phyloP scores from a whole-genome alignment of 1,139 yeast species.

The Candida tetrigidarum region DNA sequence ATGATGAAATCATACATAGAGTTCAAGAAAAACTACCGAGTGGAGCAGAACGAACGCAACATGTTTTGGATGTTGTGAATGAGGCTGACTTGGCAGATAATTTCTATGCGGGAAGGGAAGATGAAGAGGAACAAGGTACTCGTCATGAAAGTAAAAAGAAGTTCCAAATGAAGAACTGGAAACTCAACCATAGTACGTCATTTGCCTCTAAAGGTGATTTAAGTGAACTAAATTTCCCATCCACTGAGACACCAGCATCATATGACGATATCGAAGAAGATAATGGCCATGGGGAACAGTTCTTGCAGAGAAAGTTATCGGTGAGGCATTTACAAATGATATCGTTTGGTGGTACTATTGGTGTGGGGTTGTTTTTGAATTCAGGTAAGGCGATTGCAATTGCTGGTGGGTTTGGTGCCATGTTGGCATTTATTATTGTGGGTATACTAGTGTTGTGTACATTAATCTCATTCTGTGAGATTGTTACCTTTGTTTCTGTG shows the following conservation, averaged over 20 bases:
- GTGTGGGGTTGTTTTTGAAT: constrained; percentile 78
- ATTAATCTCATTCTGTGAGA: constrained; percentile 79
- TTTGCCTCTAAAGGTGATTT: constrained; percentile 13
- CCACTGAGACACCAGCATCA: constrained; percentile 15
- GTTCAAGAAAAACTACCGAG: constrained; percentile 16
- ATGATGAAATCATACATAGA: constrained; percentile 34
- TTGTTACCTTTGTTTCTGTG: constrained; percentile 82
- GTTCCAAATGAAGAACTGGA: constrained; percentile 13
- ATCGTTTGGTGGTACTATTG: constrained; percentile 81
- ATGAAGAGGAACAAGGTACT: constrained; percentile 14
- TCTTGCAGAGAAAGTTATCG: constrained; percentile 57
- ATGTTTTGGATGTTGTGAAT: constrained; percentile 32
- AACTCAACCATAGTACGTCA: constrained; percentile 13
- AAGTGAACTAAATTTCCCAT: constrained; percentile 16
- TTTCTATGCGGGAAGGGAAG: constrained; percentile 28
- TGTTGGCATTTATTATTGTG: constrained; percentile 69
- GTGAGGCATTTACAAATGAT: constrained; percentile 81
- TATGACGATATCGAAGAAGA: constrained; percentile 8
- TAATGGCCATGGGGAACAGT: constrained; percentile 7
- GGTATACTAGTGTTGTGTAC: constrained; percentile 73
- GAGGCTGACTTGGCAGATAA: constrained; percentile 33
- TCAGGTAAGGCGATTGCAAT: constrained; percentile 79
- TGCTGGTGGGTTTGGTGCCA: constrained; percentile 83
- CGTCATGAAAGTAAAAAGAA: constrained; percentile 7
- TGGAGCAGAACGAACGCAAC: constrained; percentile 13